Conservation (phyloP, 768 basidiomycete species). For the Hemileccinum rubropunctum region DNA sequence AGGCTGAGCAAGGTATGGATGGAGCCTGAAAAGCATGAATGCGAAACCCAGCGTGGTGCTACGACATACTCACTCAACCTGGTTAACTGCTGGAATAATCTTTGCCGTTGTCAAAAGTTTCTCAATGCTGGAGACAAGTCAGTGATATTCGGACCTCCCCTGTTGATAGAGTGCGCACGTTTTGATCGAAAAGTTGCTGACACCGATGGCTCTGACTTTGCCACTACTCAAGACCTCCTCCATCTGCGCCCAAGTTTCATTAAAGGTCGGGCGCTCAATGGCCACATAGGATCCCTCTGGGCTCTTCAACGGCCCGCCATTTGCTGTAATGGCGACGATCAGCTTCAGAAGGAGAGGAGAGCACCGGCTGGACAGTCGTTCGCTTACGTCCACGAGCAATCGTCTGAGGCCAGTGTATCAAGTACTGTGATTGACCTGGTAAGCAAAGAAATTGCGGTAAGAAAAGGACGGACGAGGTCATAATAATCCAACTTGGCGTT, state of each 20-base stretch:
- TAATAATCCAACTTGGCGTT: constrained; percentile 45
- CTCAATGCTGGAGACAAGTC: constrained; percentile 10
- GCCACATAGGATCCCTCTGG: neutral
- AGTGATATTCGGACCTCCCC: neutral
- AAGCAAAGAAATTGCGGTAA: neutral
- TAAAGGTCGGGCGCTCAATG: neutral
- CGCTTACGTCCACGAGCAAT: constrained; percentile 1
- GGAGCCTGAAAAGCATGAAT: constrained; percentile 34
- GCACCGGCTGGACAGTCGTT: neutral
- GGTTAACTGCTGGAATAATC: constrained; percentile 65
- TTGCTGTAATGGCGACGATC: neutral
- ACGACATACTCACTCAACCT: constrained; percentile 43
- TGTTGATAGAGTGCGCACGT: constrained; percentile 3
- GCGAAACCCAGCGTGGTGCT: neutral
- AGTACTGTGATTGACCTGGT: neutral
- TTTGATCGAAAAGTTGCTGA: constrained; percentile 42
- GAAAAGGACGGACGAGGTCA: constrained; percentile 36
- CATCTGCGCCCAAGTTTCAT: constrained; percentile 11
- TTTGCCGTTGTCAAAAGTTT: constrained; percentile 43
- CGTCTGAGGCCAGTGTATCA: constrained; percentile 4
- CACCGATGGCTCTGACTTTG: constrained; percentile 36
- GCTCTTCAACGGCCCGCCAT: neutral
- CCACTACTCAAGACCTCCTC: constrained; percentile 6
- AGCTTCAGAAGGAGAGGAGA: neutral
- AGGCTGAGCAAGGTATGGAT: constrained; percentile 67